Evolutionary conservation across 2,329 filamentous ascomycete species (phyloP), one percentile per base, ranked within the genome.

Genomic region (Colletotrichum chrysophilum): DNA sequence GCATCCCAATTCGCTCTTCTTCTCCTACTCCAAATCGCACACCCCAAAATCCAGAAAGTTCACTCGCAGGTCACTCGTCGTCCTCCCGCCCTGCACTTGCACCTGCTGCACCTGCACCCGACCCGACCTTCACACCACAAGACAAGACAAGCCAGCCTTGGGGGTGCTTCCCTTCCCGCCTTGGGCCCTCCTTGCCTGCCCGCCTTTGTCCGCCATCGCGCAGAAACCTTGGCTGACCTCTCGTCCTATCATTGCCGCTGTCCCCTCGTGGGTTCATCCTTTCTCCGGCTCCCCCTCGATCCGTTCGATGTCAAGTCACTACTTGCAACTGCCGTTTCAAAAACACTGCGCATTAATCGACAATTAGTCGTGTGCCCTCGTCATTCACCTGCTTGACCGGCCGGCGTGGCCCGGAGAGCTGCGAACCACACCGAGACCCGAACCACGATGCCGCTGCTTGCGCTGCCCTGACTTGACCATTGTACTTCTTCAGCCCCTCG

Each of bases 231-330:
- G 62, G 64, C 32, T 32, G 56, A 55, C 55, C 43, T 68, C 70
- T 68, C 73, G 73, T 73, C 73, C 73, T 73, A 75, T 75, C 70
- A 68, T 73, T 73, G 64, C 48, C 58, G 70, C 64, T 73, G 58
- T 36, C 64, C 58, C 43, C 70, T 75, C 43, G 70, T 75, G 73
- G 70, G 73, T 75, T 75, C 70, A 75, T 75, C 73, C 70, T 75
- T 75, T 75, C 73, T 75, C 70, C 73, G 70, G 73, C 73, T 64
- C 48, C 73, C 43, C 24, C 58, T 73, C 58, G 58, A 73, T 75
- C 73, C 70, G 64, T 73, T 75, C 73, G 64, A 75, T 75, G 73
- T 75, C 70, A 75, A 69, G 64, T 67, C 73, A 73, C 34, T 68
- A 73, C 73, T 61, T 60, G 70, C 70, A 73, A 73, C 70, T 43